Evolutionary conservation across 2,329 filamentous ascomycete genomes (phyloP).

Genomic region (Rutstroemia sp.): DNA sequence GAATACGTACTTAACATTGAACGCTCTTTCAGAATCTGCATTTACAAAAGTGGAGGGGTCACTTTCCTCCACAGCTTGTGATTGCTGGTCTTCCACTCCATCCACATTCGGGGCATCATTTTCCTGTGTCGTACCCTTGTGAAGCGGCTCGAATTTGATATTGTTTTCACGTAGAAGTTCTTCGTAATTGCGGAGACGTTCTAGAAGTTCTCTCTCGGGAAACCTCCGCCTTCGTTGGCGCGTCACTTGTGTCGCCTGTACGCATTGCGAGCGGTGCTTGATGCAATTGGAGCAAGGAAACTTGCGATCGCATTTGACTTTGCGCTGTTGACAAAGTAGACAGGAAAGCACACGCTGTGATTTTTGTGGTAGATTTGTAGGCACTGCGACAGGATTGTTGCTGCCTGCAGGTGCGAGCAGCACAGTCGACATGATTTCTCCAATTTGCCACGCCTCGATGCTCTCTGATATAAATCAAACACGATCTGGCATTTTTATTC

Average conservation of each 20-base stretch:
- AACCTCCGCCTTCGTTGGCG: conserved; percentile 49
- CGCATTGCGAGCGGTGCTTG: conserved; percentile 54
- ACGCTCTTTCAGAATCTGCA: conserved; percentile 24
- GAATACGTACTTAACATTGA: conserved; percentile 28
- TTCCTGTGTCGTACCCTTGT: conserved; percentile 20
- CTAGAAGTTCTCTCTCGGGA: conserved; percentile 25
- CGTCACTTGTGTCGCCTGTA: conserved; percentile 49
- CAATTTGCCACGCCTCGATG: no score
- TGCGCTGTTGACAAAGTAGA: conserved; percentile 67
- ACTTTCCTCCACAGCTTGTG: conserved; percentile 16
- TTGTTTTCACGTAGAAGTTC: conserved; percentile 24
- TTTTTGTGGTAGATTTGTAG: conserved; percentile 1
- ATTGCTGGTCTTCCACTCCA: conserved; percentile 25
- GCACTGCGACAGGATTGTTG: no score
- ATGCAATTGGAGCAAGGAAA: conserved; percentile 65
- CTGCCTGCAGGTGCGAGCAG: no score
- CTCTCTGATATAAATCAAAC: no score
- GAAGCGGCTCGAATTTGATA: conserved; percentile 25
- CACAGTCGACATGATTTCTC: no score
- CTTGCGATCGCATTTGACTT: conserved; percentile 66
- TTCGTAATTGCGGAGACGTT: conserved; percentile 26
- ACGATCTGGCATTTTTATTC: no score
- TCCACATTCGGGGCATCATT: conserved; percentile 15
- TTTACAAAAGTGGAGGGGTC: conserved; percentile 19
- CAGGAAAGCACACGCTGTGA: conserved; percentile 41